Evolutionary conservation across 2,329 filamentous ascomycete species (phyloP).

Genomic region (Claviceps capensis): DNA sequence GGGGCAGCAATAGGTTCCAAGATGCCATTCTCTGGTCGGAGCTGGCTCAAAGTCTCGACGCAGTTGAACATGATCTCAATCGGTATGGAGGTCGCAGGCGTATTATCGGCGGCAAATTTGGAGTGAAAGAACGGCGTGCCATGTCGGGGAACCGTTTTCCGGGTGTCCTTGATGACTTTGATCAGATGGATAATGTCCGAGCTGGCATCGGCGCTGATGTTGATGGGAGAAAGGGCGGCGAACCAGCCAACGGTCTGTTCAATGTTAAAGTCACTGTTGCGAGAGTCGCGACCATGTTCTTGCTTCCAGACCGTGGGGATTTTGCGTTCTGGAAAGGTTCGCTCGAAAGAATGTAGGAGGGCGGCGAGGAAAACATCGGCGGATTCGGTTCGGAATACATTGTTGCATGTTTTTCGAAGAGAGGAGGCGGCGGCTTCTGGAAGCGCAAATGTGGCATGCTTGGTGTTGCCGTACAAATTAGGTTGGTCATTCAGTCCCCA

Average conservation of each 20-base stretch:
- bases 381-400: conserved; percentile 35
- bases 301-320: conserved; percentile 41
- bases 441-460: conserved; percentile 28
- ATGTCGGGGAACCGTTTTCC: conserved; percentile 28
- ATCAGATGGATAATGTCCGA: conserved; percentile 38
- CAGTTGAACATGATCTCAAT: conserved; percentile 48
- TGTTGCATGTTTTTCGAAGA: conserved; percentile 28
- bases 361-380: conserved; percentile 41
- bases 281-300: conserved; percentile 33
- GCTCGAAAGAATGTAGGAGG: conserved; percentile 40
- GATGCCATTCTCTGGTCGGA: conserved; percentile 33
- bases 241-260: conserved; percentile 48
- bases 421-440: conserved; percentile 26
- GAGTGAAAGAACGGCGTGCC: conserved; percentile 37
- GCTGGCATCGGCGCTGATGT: conserved; percentile 26
- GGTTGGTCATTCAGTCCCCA: conserved; percentile 29
- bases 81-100: conserved; percentile 26
- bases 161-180: conserved; percentile 38
- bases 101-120: conserved; percentile 23
- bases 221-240: conserved; percentile 40
- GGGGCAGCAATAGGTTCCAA: conserved; percentile 32
- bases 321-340: conserved; percentile 37
- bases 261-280: conserved; percentile 34
- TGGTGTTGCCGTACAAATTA: conserved; percentile 33
- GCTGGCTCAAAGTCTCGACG: conserved; percentile 33